Conservation (phyloP, 2,329 filamentous ascomycete species). For the Diplodia mutila region DNA sequence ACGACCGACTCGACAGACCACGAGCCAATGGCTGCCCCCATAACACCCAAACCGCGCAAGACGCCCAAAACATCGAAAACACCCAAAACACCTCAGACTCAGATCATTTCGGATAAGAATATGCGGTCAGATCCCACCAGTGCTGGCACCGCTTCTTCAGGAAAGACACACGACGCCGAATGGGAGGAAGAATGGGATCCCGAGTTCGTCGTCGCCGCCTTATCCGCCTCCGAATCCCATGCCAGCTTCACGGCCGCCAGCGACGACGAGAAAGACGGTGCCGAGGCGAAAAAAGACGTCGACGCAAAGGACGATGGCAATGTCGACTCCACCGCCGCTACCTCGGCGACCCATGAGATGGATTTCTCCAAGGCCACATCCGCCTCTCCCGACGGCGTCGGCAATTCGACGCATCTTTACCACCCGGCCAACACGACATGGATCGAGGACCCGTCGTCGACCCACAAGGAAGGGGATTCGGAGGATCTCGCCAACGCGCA, state of each 20-base stretch:
- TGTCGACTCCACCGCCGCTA: background rate
- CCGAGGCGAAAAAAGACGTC: too few relatives aligned
- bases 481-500: background rate
- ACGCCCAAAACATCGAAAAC: background rate
- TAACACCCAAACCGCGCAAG: background rate
- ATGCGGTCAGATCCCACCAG: background rate
- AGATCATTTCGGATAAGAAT: background rate
- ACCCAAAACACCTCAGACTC: background rate
- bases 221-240: background rate
- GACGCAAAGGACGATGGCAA: background rate
- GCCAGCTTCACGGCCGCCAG: background rate
- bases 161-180: background rate
- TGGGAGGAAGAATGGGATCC: background rate
- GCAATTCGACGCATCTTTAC: background rate
- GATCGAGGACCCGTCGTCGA: constrained; percentile 8
- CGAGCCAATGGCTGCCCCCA: background rate
- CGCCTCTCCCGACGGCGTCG: background rate
- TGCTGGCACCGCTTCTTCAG: background rate
- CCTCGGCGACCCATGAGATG: background rate
- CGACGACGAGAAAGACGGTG: background rate
- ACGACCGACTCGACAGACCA: background rate
- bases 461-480: background rate
- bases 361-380: background rate
- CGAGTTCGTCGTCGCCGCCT: background rate
- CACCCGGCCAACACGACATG: background rate